These are phyloP conservation scores for Stagonosporopsis rhizophila DNA, from an alignment of 2,329 filamentous ascomycete species.

Conservation along the genomic window DNA sequence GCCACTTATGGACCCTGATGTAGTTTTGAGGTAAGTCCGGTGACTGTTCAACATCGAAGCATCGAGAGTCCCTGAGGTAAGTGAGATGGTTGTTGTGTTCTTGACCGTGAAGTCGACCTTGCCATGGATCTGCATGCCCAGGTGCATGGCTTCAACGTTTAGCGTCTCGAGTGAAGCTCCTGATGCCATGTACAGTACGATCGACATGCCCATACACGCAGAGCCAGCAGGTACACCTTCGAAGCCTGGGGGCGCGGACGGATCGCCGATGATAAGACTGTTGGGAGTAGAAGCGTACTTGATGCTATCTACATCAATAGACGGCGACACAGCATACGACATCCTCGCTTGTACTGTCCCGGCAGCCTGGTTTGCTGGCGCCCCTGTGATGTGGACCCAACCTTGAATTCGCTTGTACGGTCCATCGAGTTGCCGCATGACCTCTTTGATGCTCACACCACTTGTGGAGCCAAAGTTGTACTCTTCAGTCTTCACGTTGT, in stretches of 20 bases:
- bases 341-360: conserved; percentile 48
- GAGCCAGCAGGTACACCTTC: conserved; percentile 32
- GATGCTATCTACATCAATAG: conserved; percentile 41
- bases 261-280: conserved; percentile 38
- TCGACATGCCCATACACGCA: conserved; percentile 49
- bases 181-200: conserved; percentile 48
- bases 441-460: conserved; percentile 40
- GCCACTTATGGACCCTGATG: conserved; percentile 52
- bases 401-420: conserved; percentile 47
- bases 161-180: conserved; percentile 44
- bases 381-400: conserved; percentile 48
- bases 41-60: conserved; percentile 45
- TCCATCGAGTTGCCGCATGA: conserved; percentile 40
- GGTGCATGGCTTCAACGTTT: conserved; percentile 45
- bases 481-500: conserved; percentile 42
- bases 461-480: conserved; percentile 35
- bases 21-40: conserved; percentile 50
- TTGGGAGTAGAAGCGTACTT: conserved; percentile 34
- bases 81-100: conserved; percentile 41
- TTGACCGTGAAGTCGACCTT: conserved; percentile 43
- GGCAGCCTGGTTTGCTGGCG: conserved; percentile 41
- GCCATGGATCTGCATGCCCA: conserved; percentile 48
- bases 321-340: conserved; percentile 47
- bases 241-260: conserved; percentile 31
- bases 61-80: conserved; percentile 47